These are phyloP conservation scores for Citrus sp. DNA, from an alignment of 345 rosid species.

Conservation along the genomic window DNA sequence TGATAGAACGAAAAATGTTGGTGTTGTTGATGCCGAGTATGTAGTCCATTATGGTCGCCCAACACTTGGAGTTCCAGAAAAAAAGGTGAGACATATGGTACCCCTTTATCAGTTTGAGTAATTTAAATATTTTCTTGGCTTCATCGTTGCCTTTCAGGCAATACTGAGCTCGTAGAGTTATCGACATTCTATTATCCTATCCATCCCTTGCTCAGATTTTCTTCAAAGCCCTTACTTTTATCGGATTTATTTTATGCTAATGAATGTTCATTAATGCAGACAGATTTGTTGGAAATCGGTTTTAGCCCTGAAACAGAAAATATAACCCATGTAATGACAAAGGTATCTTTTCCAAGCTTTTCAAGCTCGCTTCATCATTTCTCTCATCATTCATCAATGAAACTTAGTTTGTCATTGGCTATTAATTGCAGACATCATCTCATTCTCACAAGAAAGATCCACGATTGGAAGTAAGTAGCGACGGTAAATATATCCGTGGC, in stretches of 20 bases:
- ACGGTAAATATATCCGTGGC: background rate
- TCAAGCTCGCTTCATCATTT: background rate
- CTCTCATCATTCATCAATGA: background rate
- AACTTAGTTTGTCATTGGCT: background rate
- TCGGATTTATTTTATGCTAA: background rate
- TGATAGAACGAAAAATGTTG: slow-evolving; percentile 53
- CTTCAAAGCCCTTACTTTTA: no score
- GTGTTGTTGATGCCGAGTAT: slow-evolving; percentile 70
- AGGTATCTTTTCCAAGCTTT: background rate
- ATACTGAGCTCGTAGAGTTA: background rate
- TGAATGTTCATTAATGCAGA: background rate
- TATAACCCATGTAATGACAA: background rate
- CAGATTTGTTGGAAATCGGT: background rate
- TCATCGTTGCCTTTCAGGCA: background rate
- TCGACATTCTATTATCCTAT: background rate
- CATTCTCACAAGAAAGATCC: slow-evolving; percentile 30
- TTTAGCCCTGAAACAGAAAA: slow-evolving; percentile 9
- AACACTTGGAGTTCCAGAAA: slow-evolving; percentile 46
- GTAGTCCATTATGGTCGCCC: slow-evolving; percentile 55
- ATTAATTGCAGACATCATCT: slow-evolving; percentile 27
- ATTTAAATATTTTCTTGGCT: background rate
- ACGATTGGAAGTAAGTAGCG: slow-evolving; percentile 45
- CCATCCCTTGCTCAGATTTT: background rate
- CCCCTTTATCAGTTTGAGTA: background rate
- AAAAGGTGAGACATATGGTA: slow-evolving; percentile 29